A percentile compares a stretch with the other conserved stretches of the same genome.
Conservation (phyloP, 768 basidiomycete species). For the Dacryopinax primogenitus region DNA sequence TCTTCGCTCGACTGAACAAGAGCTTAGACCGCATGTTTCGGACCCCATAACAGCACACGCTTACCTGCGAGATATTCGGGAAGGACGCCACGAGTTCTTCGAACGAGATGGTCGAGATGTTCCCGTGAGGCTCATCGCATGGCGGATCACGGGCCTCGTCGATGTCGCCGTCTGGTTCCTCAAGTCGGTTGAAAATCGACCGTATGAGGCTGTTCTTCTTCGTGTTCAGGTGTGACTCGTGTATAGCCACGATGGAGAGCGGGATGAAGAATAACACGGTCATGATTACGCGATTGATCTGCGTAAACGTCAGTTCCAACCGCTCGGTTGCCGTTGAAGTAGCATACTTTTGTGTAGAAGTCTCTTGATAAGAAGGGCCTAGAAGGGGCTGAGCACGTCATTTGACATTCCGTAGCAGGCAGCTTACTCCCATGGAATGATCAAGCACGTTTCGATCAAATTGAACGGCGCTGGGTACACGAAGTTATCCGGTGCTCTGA, state of each 20-base stretch:
- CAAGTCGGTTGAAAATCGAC: conserved; percentile 46
- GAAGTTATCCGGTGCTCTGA: conserved; percentile 64
- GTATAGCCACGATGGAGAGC: conserved; percentile 56
- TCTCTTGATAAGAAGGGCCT: conserved; percentile 34
- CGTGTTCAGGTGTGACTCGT: conserved; percentile 46
- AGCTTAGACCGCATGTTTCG: conserved; percentile 6
- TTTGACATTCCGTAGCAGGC: neutral
- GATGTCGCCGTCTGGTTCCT: conserved; percentile 46
- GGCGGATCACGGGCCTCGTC: conserved; percentile 46
- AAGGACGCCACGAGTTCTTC: conserved; percentile 55
- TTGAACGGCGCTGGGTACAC: conserved; percentile 86
- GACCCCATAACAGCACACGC: conserved; percentile 21
- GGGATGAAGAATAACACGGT: conserved; percentile 67
- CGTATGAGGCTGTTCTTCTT: conserved; percentile 49
- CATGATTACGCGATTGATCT: conserved; percentile 77
- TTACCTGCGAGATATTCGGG: conserved; percentile 58
- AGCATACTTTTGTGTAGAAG: conserved; percentile 47
- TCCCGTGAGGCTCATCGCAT: conserved; percentile 43
- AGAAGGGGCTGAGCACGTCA: conserved; percentile 28
- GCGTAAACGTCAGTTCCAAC: conserved; percentile 11
- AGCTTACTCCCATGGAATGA: conserved; percentile 78
- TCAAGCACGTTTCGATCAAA: conserved; percentile 61
- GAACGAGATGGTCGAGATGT: conserved; percentile 60
- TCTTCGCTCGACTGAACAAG: conserved; percentile 51
- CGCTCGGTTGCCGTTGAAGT: neutral